Base-by-base conservation (phyloP, 2,329 filamentous ascomycete genomes). In the Thelonectria discophora region DNA sequence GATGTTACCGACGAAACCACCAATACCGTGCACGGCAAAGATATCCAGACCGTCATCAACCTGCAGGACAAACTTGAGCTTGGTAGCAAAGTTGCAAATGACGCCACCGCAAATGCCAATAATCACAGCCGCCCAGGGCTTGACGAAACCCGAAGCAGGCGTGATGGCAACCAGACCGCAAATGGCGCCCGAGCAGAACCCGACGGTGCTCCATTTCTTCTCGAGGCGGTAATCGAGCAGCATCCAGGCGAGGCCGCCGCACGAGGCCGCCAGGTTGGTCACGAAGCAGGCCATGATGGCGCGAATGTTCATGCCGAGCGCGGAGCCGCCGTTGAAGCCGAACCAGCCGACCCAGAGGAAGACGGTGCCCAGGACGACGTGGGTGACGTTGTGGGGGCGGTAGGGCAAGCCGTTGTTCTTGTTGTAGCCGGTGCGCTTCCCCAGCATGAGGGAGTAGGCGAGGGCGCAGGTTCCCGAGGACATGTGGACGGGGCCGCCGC, bases 271-370 rank as follows among this genome's bases (percentile, higher is more conserved):
- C 20, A 97, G 82, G 78, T 97, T 94, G 61, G 94, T 97, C 65
- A 94, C 91, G 51, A 95, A 86, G 71, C 90, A 91, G 55, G 94
- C 93, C 90, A 97, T 94, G 76, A 97, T 84, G 55, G 94, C 91
- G 62, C 94, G 91, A 69, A 97, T 81, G 80, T 95, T 97, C 66
- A 92, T 91, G 61, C 86, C 85, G 45, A 96, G 83, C 2, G 93
- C 94, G 3, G 90, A 86, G 64, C 94, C 94, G 55, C 92, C 93
- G 78, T 97, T 97, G 86, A 97, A 97, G 50, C 94, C 94, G 75
- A 97, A 95, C 94, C 93, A 97, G 60, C 94, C 93, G 47, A 97
- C 91, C 94, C 94, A 97, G 51, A 97, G 84, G 77, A 90, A 85
- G 24, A 89, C 85, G 4, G 90, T 92, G 20, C 90, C 90, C 48